Conservation (phyloP, 257 asterid genomes). For the Ligustrum vulgare region DNA sequence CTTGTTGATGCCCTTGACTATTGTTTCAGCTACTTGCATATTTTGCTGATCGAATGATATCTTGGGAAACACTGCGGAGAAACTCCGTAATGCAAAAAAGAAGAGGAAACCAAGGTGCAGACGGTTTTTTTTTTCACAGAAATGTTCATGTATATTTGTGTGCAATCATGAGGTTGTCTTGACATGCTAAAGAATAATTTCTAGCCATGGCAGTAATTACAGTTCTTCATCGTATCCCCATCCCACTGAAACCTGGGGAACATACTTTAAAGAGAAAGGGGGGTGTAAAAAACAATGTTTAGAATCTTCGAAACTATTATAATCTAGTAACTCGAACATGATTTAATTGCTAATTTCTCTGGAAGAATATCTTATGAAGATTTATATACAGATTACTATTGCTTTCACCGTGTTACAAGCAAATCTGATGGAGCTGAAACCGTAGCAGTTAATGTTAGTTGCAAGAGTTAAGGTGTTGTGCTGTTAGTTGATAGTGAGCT, state of each 20-base stretch:
- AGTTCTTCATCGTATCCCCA: background rate
- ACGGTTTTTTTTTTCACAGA: background rate
- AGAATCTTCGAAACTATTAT: background rate
- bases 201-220: constrained; percentile 1
- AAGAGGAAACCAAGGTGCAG: constrained; percentile 56
- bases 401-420: no score
- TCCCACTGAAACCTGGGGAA: background rate
- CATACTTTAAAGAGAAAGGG: background rate
- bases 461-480: no score
- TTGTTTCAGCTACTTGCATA: constrained; percentile 60
- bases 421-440: no score
- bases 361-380: constrained; percentile 14
- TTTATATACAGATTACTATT: constrained; percentile 55
- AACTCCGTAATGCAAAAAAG: constrained; percentile 85
- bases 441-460: no score
- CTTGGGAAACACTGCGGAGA: constrained; percentile 78
- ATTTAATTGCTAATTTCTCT: background rate
- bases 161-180: constrained; percentile 14
- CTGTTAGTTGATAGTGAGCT: no score
- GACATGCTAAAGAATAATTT: constrained; percentile 4
- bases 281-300: background rate
- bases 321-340: constrained; percentile 5
- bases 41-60: constrained; percentile 87
- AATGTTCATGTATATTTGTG: constrained; percentile 1
- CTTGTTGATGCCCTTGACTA: constrained; percentile 12